Evolutionary conservation across 495 filamentous ascomycete genomes (phyloP), one percentile per base, ranked within the genome.

Genomic region (Penicillium steckii): DNA sequence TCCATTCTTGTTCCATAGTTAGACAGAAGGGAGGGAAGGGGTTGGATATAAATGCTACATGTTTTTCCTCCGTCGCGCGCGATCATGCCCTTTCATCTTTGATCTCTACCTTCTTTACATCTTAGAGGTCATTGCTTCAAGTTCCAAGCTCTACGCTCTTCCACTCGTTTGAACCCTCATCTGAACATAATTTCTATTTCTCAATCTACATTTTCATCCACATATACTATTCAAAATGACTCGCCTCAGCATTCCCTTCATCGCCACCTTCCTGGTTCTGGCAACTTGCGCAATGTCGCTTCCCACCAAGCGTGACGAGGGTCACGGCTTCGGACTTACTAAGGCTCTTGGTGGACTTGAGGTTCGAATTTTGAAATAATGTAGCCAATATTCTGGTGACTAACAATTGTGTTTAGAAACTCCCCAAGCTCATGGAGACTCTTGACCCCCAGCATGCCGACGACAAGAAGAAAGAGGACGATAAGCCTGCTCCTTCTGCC

Each of bases 251-350:
- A 8, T 41, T 2, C 23, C 38, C 4, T 41, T 41, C 19, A 13
- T 41, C 38, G 38, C 38, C 18, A 8, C 38, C 13, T 41, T 41
- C 38, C 13, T 41, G 18, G 53, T 65, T 35, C 62, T 76, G 22
- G 68, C 67, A 3, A 47, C 63, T 18, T 46, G 68, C 24, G 65
- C 64, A 38, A 48, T 65, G 29, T 70, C 71, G 4, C 44, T 66
- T 56, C 70, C 70, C 8, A 53, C 57, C 42, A 64, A 69, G 57
- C 65, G 53, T 32, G 62, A 49, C 29, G 47, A 55, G 1, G 26
- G 15, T 10, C 18, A 51, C 13, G 40, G 38, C 2, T 23, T 57
- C 35, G 44, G 44, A 2, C 50, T 57, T 25, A 51, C 62, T n/a
- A 50, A 48, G 19, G 50, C 61, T 8, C 30, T 58, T 17, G 46